Evolutionary conservation across 73 alveolate species (phyloP).

Genomic region (Durusdinium trenchii): DNA sequence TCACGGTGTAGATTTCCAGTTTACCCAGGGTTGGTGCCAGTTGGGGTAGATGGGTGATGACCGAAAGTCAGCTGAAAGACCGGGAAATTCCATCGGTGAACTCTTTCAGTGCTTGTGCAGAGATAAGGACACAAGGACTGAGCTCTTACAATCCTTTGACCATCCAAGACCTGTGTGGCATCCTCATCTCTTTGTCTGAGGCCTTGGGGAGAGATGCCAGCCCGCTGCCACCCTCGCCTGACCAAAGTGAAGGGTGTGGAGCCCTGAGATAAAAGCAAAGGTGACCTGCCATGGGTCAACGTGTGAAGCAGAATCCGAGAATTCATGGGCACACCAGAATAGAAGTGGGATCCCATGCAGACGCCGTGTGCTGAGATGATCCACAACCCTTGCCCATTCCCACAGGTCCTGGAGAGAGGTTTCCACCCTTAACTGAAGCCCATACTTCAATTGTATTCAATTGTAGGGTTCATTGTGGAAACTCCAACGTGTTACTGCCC

Average conservation of each 20-base stretch:
- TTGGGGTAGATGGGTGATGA: not conserved
- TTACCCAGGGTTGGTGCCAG: not conserved
- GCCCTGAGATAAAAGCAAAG: no score
- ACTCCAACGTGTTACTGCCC: no score
- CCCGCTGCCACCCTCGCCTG: conserved; percentile 57
- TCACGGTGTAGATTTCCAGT: not conserved
- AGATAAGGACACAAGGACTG: no score
- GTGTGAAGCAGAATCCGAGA: not conserved
- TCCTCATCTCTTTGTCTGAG: no score
- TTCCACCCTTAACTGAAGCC: no score
- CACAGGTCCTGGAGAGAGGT: no score
- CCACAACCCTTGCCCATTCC: no score
- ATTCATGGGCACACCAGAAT: not conserved
- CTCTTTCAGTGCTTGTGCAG: not conserved
- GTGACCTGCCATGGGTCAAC: not conserved
- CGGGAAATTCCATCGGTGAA: not conserved
- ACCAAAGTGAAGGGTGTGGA: conserved; percentile 21
- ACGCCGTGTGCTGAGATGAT: no score
- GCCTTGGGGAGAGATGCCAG: conserved; percentile 12
- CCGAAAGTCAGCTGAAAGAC: not conserved
- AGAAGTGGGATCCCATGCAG: not conserved
- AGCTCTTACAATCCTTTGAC: not conserved
- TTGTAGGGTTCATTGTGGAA: no score
- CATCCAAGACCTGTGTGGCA: no score
- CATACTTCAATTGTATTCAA: no score